These are phyloP conservation scores for Yamadazyma pseudoaaseri DNA, from an alignment of 1,139 yeast genomes.

Conservation along the genomic window DNA sequence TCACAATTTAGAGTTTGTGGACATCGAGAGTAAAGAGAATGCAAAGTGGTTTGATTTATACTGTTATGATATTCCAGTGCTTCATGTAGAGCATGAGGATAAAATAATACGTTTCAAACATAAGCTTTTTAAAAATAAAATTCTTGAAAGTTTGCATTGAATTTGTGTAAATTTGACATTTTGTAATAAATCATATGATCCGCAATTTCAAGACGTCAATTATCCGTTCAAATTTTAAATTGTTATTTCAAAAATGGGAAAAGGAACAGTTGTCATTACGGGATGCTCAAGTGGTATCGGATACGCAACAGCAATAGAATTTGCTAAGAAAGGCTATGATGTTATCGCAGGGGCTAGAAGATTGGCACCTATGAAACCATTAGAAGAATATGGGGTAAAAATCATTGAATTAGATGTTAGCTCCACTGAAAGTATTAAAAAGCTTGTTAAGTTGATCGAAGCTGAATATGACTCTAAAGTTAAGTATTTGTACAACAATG, in stretches of 20 bases:
- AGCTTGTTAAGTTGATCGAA: constrained; percentile 41
- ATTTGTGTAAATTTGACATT: background rate
- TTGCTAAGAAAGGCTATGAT: constrained; percentile 59
- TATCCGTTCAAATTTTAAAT: background rate
- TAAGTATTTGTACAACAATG: constrained; percentile 65
- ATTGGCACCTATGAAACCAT: constrained; percentile 57
- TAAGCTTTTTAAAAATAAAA: constrained; percentile 57
- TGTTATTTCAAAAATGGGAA: background rate
- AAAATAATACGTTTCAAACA: constrained; percentile 72
- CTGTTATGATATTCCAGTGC: constrained; percentile 88
- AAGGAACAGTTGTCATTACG: constrained; percentile 54
- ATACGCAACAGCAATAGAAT: constrained; percentile 59
- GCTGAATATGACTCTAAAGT: constrained; percentile 39
- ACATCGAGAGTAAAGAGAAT: constrained; percentile 69
- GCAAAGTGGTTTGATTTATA: constrained; percentile 76
- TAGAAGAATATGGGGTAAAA: constrained; percentile 37
- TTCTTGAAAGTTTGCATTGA: constrained; percentile 26
- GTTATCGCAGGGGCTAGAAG: constrained; percentile 71
- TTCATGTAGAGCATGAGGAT: constrained; percentile 61
- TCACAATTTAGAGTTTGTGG: constrained; percentile 49
- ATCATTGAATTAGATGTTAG: constrained; percentile 43
- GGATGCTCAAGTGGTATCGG: constrained; percentile 89
- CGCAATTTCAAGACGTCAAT: no score
- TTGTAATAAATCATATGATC: no score
- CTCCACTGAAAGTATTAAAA: constrained; percentile 45